Percentiles rank a stretch among this genome's conserved stretches.
Conservation (phyloP, 345 rosid genomes). For the Fremontodendron californicum region DNA sequence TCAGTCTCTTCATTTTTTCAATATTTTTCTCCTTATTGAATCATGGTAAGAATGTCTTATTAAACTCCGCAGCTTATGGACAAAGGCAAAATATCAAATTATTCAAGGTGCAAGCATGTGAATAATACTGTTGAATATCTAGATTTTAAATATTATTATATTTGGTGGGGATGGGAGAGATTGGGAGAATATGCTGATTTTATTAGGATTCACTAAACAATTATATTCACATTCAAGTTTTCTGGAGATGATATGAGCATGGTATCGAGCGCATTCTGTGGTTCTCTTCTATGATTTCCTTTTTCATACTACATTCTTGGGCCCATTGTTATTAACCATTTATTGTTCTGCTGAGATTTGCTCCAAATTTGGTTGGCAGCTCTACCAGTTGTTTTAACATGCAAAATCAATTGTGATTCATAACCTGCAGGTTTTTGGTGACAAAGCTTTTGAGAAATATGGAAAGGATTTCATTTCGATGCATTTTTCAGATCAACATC, state of each 20-base stretch:
- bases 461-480: conserved; percentile 88
- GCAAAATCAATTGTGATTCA: conserved; percentile 3
- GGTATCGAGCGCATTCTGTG: background rate
- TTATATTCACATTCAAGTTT: no score
- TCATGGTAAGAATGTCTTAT: background rate
- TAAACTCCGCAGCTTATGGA: background rate
- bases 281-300: background rate
- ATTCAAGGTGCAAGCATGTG: background rate
- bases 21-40: background rate
- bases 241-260: background rate
- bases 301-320: background rate
- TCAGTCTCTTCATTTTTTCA: background rate
- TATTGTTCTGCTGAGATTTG: background rate
- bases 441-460: conserved; percentile 73
- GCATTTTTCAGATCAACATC: conserved; percentile 91
- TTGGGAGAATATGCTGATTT: background rate
- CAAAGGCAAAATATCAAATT: background rate
- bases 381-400: background rate
- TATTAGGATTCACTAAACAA: background rate
- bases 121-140: background rate
- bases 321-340: background rate
- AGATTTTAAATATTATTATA: background rate
- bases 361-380: background rate
- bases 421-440: conserved; percentile 76
- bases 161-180: no score